Evolutionary conservation across 495 filamentous ascomycete species (phyloP).

Genomic region (Neurospora terricola): DNA sequence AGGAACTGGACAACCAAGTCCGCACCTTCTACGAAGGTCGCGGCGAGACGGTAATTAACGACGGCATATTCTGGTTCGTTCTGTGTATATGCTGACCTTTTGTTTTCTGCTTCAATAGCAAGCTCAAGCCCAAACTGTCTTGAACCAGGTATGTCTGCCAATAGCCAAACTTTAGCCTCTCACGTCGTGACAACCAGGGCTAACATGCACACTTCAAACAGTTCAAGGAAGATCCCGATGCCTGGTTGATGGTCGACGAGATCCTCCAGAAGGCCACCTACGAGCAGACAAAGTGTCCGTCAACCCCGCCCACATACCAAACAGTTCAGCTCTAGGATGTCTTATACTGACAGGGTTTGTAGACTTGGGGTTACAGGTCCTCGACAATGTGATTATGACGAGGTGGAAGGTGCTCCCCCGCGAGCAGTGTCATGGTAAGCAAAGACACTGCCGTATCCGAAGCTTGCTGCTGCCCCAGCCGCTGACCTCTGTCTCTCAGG

Average conservation of each 20-base stretch:
- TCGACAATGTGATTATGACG: slow-evolving; percentile 97
- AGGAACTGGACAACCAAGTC: slow-evolving; percentile 91
- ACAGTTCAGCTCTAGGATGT: neutral
- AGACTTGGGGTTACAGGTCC: slow-evolving; percentile 92
- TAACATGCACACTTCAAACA: slow-evolving; percentile 27
- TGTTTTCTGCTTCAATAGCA: slow-evolving; percentile 49
- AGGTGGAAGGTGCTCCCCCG: slow-evolving; percentile 95
- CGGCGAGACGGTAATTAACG: slow-evolving; percentile 68
- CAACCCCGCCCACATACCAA: slow-evolving; percentile 1
- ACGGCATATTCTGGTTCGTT: neutral
- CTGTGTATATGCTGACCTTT: slow-evolving; percentile 14
- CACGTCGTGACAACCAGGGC: slow-evolving; percentile 13
- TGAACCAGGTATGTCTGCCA: slow-evolving; percentile 71
- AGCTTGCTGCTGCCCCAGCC: neutral
- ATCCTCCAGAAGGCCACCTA: slow-evolving; percentile 85
- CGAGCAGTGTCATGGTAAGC: slow-evolving; percentile 82
- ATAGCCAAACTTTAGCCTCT: neutral
- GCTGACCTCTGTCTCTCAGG: slow-evolving; percentile 38
- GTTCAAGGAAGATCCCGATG: slow-evolving; percentile 98
- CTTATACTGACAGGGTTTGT: slow-evolving; percentile 34
- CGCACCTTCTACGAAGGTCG: slow-evolving; percentile 94
- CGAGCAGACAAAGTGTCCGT: slow-evolving; percentile 90
- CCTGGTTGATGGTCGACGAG: slow-evolving; percentile 93
- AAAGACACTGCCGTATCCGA: neutral
- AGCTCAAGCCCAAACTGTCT: slow-evolving; percentile 88